Percentiles rank a stretch among this genome's conserved stretches.
Evolutionary conservation across 1,284 basidiomycete genomes (phyloP).

Genomic region (Microstroma glucosiphilum): DNA sequence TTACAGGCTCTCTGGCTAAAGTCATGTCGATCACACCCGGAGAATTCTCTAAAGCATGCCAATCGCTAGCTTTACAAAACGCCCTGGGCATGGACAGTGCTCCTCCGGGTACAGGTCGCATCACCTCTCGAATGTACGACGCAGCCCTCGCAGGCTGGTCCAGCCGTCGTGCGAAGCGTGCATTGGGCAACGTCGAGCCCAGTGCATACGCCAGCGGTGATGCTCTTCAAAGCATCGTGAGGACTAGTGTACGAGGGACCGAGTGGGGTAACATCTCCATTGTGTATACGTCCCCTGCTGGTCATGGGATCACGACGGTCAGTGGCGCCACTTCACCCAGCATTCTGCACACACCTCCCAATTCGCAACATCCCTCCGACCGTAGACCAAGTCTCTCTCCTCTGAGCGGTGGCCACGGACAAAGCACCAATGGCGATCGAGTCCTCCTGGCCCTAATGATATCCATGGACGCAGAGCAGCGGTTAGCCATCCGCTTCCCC

Average conservation of each 20-base stretch:
- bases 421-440: not conserved
- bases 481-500: conserved; percentile 11
- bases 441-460: conserved; percentile 11
- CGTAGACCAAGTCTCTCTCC: not conserved
- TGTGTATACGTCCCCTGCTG: conserved; percentile 7
- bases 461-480: conserved; percentile 8
- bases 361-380: not conserved
- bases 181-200: conserved; percentile 14
- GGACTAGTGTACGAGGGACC: not conserved
- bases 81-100: conserved; percentile 14
- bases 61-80: conserved; percentile 18
- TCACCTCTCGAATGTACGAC: not conserved
- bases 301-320: not conserved
- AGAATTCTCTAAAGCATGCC: conserved; percentile 16
- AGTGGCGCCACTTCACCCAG: not conserved
- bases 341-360: not conserved
- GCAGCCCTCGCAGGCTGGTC: conserved; percentile 16
- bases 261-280: conserved; percentile 7
- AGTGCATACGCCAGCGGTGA: conserved; percentile 13
- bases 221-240: conserved; percentile 4
- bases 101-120: not conserved
- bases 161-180: conserved; percentile 14
- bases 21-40: conserved; percentile 17
- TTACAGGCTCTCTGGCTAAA: conserved; percentile 12
- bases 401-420: not conserved